Conservation (phyloP, 371 early-diverging fungal genomes). For the Rhizomucor miehei region DNA sequence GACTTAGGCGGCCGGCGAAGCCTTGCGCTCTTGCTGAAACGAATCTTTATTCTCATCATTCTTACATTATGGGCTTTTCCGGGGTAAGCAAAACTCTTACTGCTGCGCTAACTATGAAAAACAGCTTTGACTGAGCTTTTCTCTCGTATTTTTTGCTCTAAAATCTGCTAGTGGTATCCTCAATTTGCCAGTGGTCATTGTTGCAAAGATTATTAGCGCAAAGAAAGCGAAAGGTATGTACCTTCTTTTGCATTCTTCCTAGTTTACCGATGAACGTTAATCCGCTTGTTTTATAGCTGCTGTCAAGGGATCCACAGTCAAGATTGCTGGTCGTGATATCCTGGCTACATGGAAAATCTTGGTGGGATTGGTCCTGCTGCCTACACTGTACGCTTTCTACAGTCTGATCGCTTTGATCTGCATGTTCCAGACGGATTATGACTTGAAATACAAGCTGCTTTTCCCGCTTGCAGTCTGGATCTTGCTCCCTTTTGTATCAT, state of each 20-base stretch:
- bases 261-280: background rate
- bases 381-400: slow-evolving; percentile 68
- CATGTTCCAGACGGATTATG: slow-evolving; percentile 24
- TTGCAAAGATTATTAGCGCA: slow-evolving; percentile 62
- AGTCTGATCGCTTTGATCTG: slow-evolving; percentile 45
- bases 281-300: slow-evolving; percentile 55
- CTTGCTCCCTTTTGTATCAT: slow-evolving; percentile 62
- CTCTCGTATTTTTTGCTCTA: slow-evolving; percentile 5
- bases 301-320: slow-evolving; percentile 80
- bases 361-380: slow-evolving; percentile 68
- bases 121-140: slow-evolving; percentile 4
- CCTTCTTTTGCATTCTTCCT: too few species aligned
- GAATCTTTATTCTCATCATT: slow-evolving; percentile 58
- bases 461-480: slow-evolving; percentile 29
- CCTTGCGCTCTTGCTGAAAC: slow-evolving; percentile 54
- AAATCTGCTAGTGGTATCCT: slow-evolving; percentile 58
- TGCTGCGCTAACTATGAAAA: background rate
- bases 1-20: slow-evolving; percentile 62
- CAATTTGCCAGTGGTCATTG: slow-evolving; percentile 68
- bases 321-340: slow-evolving; percentile 88
- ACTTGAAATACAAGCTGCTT: slow-evolving; percentile 13
- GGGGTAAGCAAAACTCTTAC: slow-evolving; percentile 49
- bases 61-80: slow-evolving; percentile 74
- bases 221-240: slow-evolving; percentile 65
- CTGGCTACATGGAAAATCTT: slow-evolving; percentile 91